These are phyloP conservation scores for Oryza officinalis DNA, from an alignment of 176 grass and related monocot genomes.

Conservation along the genomic window DNA sequence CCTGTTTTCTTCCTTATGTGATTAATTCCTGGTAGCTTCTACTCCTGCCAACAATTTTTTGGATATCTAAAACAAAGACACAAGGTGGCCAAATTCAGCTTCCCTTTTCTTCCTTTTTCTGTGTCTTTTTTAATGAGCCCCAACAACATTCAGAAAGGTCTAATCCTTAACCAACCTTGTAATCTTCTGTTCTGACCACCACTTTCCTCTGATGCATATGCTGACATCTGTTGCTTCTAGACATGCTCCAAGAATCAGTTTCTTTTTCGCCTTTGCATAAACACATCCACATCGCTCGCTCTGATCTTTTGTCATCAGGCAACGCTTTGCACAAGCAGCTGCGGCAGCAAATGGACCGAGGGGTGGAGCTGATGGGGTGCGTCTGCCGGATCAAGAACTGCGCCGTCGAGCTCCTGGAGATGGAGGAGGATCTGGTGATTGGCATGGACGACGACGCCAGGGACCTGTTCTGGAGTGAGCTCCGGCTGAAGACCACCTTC, in stretches of 20 bases:
- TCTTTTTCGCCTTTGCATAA: conserved; percentile 32
- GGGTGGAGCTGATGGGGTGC: conserved; percentile 61
- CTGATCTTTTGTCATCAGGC: conserved; percentile 41
- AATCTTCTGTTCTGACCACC: conserved; percentile 42
- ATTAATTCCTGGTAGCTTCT: conserved; percentile 19
- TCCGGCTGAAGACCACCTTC: conserved; percentile 70
- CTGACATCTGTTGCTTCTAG: conserved; percentile 68
- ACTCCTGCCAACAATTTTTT: conserved; percentile 18
- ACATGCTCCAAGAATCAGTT: conserved; percentile 54
- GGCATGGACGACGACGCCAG: conserved; percentile 50
- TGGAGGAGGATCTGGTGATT: conserved; percentile 61
- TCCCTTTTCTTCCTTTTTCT: conserved; percentile 8
- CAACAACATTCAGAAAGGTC: conserved; percentile 39
- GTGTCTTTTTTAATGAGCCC: conserved; percentile 6
- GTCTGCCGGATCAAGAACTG: conserved; percentile 72
- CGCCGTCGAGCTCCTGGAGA: conserved; percentile 48
- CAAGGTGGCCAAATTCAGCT: conserved; percentile 27
- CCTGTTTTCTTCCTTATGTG: not conserved
- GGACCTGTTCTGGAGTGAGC: conserved; percentile 66
- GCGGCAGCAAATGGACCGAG: conserved; percentile 40
- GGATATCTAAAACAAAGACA: conserved; percentile 35
- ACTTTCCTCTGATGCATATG: conserved; percentile 40
- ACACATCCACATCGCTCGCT: conserved; percentile 48
- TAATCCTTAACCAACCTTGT: conserved; percentile 28
- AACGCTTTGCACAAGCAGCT: conserved; percentile 6